Evolutionary conservation across 2,329 filamentous ascomycete species (phyloP), one percentile per base, ranked within the genome.

Genomic region (Madurella fahalii): DNA sequence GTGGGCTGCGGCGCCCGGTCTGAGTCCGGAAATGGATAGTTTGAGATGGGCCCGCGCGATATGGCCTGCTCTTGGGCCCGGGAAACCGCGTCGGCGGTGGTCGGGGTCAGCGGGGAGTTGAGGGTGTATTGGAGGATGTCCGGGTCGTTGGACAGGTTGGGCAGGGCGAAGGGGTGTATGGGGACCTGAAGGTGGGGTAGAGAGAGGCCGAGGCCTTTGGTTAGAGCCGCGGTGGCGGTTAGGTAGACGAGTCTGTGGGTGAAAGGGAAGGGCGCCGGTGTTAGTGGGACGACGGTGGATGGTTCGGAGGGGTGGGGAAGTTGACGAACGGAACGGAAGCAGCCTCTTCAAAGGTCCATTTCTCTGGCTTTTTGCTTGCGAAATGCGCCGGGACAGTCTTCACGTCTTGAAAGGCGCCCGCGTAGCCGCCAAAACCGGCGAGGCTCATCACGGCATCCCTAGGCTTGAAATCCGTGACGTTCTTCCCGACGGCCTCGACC

Each of bases 401-500:
- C n/a, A 67, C 48, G 11, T 69, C 67, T 44, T 68, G 66, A 46
- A 66, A 69, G 9, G 64, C 56, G 9, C 63, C 67, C 9, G 56
- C 58, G 15, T 46, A 50, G 13, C 55, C 58, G 31, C 52, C 53
- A 40, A 51, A 40, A 2, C 50, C 54, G 12, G 55, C 55, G 8
- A 52, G 16, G 15, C 30, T 47, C 47, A 68, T 55, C 30, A 70
- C 68, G 44, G 66, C 63, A 41, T 70, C 68, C 8, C 68, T 68
- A 11, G 62, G 56, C 49, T 67, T 62, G 56, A 67, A 64, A 8
- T 48, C 49, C 9, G 61, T 62, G 16, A 72, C 67, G 15, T 59
- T 58, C 2, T 58, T 47, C 7, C 71, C 71, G 11, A 70, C 62
- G 4, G 60, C 60, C 48, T 71, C 71, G 34, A 72, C 59, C 2